Conservation (phyloP, 192 early-diverging fungal species). For the Coemansia sp. region DNA sequence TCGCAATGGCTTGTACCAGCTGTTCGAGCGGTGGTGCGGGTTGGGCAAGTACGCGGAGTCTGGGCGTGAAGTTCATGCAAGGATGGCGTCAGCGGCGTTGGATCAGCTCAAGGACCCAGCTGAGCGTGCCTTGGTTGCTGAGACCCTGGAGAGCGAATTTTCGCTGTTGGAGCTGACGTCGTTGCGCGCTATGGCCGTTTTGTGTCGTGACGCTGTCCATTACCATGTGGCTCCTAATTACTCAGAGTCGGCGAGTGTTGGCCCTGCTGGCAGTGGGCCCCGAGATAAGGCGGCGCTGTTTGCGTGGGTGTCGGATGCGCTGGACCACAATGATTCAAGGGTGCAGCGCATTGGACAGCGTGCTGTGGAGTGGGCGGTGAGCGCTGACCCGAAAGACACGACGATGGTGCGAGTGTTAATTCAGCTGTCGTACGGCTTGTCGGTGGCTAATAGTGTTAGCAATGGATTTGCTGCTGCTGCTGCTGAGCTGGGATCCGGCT, state of each 20-base stretch:
- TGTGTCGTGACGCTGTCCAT: conserved; percentile 56
- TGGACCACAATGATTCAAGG: conserved; percentile 24
- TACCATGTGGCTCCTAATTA: neutral
- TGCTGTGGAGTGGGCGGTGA: conserved; percentile 48
- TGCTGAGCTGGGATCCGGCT: neutral
- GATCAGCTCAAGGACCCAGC: conserved; percentile 72
- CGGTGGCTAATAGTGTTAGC: conserved; percentile 29
- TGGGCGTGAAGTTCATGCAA: conserved; percentile 66
- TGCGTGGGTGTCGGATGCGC: conserved; percentile 50
- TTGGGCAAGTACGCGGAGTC: conserved; percentile 65
- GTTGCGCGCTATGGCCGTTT: conserved; percentile 85
- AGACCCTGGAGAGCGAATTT: conserved; percentile 77
- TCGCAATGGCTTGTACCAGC: conserved; percentile 72
- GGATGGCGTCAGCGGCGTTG: conserved; percentile 68
- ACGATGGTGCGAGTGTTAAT: conserved; percentile 44
- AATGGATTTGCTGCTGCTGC: conserved; percentile 12
- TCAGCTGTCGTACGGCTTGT: conserved; percentile 46
- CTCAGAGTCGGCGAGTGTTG: conserved; percentile 4
- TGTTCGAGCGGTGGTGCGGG: conserved; percentile 95
- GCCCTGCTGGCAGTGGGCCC: conserved; percentile 23
- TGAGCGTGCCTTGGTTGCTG: conserved; percentile 65
- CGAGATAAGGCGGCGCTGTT: conserved; percentile 48
- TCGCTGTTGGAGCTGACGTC: conserved; percentile 76
- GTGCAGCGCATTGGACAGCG: conserved; percentile 44
- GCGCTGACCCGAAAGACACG: conserved; percentile 26